Percentiles rank a stretch among this genome's conserved stretches.
phyloP scores from a whole-genome alignment of 2,329 filamentous ascomycete genomes.

The Acrocalymma vagum region DNA sequence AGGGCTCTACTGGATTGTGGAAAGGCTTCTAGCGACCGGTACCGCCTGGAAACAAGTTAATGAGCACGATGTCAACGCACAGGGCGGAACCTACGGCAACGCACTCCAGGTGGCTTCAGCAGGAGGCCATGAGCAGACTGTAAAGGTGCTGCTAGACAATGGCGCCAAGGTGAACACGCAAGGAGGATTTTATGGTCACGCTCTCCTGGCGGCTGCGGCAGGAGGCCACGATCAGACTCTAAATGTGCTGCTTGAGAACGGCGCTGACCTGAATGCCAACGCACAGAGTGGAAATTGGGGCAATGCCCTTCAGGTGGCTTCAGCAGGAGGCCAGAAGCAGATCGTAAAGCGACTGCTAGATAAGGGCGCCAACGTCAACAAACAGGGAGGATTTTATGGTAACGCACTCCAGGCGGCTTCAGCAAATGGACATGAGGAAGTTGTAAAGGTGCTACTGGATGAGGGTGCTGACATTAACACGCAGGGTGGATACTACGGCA shows the following conservation, averaged over 20 bases:
- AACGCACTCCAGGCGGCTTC: neutral
- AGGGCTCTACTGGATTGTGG: slow-evolving; percentile 11
- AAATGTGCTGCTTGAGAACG: slow-evolving; percentile 3
- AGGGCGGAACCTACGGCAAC: neutral
- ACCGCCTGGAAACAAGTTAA: no score
- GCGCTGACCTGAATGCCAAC: slow-evolving; percentile 2
- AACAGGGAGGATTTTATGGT: neutral
- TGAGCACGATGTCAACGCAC: no score
- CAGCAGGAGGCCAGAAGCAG: slow-evolving; percentile 1
- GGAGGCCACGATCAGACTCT: neutral
- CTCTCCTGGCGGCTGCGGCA: neutral
- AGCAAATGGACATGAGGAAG: neutral
- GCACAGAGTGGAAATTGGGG: slow-evolving; percentile 1
- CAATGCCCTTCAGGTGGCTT: slow-evolving; percentile 2
- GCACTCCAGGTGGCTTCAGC: neutral
- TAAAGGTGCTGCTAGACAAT: slow-evolving; percentile 4
- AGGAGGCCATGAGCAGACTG: neutral
- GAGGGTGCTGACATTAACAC: slow-evolving; percentile 1
- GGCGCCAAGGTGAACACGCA: neutral
- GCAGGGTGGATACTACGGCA: neutral
- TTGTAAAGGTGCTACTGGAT: slow-evolving; percentile 5
- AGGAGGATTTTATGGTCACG: neutral
- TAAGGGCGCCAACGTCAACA: neutral
- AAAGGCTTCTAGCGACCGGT: slow-evolving; percentile 1
- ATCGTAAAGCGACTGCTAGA: slow-evolving; percentile 2